A percentile compares a stretch with the other conserved stretches of the same genome.
phyloP scores from a whole-genome alignment of 108 stramenopile species.

The Pseudonitzschia multiseries region DNA sequence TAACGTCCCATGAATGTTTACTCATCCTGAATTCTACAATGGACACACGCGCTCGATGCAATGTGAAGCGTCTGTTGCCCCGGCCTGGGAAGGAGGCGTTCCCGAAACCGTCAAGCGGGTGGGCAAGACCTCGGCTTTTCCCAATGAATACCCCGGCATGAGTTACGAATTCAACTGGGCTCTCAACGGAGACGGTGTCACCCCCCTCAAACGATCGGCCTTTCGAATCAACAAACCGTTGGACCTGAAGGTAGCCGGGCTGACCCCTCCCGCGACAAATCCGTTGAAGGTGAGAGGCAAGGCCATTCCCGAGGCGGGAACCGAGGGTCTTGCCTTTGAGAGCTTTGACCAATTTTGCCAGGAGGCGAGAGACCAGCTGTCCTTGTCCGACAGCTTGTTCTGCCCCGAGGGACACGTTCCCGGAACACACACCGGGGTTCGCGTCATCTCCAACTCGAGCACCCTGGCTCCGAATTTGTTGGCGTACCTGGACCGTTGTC shows the following conservation, averaged over 20 bases:
- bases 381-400: slow-evolving; percentile 60
- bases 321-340: slow-evolving; percentile 74
- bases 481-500: slow-evolving; percentile 83
- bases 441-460: slow-evolving; percentile 74
- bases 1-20: too few species aligned
- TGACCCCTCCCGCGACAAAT: slow-evolving; percentile 50
- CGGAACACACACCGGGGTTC: slow-evolving; percentile 66
- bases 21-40: background rate
- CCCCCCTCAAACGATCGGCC: slow-evolving; percentile 77
- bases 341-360: slow-evolving; percentile 69
- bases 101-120: slow-evolving; percentile 68
- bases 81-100: slow-evolving; percentile 43
- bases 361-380: slow-evolving; percentile 67
- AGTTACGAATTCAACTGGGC: slow-evolving; percentile 89
- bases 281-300: slow-evolving; percentile 68
- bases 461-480: slow-evolving; percentile 64
- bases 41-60: background rate
- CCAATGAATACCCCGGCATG: slow-evolving; percentile 86
- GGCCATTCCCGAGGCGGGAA: slow-evolving; percentile 77
- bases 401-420: slow-evolving; percentile 89
- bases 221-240: slow-evolving; percentile 88
- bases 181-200: slow-evolving; percentile 85
- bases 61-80: slow-evolving; percentile 18
- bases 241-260: slow-evolving; percentile 78
- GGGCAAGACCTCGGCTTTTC: slow-evolving; percentile 60